Evolutionary conservation across 1,284 basidiomycete genomes (phyloP), one percentile per base, ranked within the genome.

Genomic region (Pterulicium gracile): DNA sequence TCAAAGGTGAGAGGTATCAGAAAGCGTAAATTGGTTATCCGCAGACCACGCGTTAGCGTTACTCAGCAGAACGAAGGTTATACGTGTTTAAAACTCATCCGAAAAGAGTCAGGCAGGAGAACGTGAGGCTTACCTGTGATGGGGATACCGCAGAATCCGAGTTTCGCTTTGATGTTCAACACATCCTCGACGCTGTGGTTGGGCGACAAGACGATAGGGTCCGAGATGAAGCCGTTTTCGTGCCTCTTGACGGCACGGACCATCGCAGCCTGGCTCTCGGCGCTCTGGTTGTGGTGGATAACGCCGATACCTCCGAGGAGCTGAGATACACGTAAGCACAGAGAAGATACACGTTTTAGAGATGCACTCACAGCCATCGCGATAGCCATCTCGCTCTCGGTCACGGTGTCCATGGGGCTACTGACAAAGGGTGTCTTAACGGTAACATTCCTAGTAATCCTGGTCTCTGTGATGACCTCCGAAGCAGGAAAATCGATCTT

Each of bases 371-470:
- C 86, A 56, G 93, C 93, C 73, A 97, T 83, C 42, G 87, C 74
- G 59, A 98, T 96, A 45, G 95, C 95, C 94, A 98, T 99, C 56
- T 94, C 83, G 51, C 78, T 81, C 70, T 98, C 95, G 2, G 96
- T 98, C 54, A 99, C 95, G 24, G 95, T 98, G 71, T 99, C 95
- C 95, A 99, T 99, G 36, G 96, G 95, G 50, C 91, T 95, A 63
- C 91, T 96, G 70, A 98, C 73, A 70, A 99, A 96, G 0, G 96
- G 95, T 0, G 94, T 94, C 70, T 93, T 97, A 58, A 99, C 77
- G 36, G 77, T 72, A 55, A 98, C 90, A 59, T 97, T 97, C 49
- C 87, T 81, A 42, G 95, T 97, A 47, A 98, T 83, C 47, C 75
- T 79, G 56, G 82, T 88, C 67, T 96, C 90, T 2, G 92, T 83